These are phyloP conservation scores for Tylopilus sp. DNA, from an alignment of 1,284 basidiomycete genomes.

Conservation along the genomic window DNA sequence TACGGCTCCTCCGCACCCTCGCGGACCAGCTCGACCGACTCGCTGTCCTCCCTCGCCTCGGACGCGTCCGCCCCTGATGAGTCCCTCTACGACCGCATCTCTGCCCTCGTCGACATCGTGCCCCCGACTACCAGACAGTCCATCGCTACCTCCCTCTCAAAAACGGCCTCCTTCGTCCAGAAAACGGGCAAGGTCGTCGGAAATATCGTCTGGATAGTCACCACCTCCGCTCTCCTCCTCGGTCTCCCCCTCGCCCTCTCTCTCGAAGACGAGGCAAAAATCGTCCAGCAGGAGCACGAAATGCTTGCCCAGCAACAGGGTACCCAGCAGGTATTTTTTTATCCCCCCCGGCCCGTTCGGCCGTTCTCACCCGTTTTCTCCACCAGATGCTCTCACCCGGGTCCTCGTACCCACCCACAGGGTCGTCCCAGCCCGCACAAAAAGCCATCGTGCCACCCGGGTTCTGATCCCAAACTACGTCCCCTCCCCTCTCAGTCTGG, in stretches of 20 bases:
- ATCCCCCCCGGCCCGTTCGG: neutral
- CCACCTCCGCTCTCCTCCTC: conserved; percentile 88
- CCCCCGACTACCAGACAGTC: conserved; percentile 82
- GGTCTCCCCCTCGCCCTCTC: conserved; percentile 90
- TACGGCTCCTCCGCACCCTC: conserved; percentile 66
- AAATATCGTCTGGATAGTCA: conserved; percentile 90
- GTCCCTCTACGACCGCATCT: conserved; percentile 83
- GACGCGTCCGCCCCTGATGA: conserved; percentile 63
- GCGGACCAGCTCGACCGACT: conserved; percentile 60
- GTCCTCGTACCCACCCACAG: conserved; percentile 49
- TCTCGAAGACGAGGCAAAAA: conserved; percentile 93
- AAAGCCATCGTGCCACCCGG: conserved; percentile 73
- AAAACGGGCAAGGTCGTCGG: conserved; percentile 71
- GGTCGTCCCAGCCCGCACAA: conserved; percentile 43
- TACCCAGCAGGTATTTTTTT: conserved; percentile 68
- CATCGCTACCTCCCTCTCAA: conserved; percentile 58
- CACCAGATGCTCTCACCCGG: conserved; percentile 58
- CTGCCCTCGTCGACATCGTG: conserved; percentile 92
- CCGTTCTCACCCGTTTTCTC: conserved; percentile 15
- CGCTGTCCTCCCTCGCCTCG: conserved; percentile 70
- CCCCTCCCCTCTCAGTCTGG: neutral
- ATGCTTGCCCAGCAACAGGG: conserved; percentile 91
- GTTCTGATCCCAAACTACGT: conserved; percentile 42
- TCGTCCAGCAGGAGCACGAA: conserved; percentile 93
- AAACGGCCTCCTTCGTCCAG: conserved; percentile 60